Base-by-base conservation (phyloP, 768 basidiomycete genomes). In the Hygrocybe coccinea region DNA sequence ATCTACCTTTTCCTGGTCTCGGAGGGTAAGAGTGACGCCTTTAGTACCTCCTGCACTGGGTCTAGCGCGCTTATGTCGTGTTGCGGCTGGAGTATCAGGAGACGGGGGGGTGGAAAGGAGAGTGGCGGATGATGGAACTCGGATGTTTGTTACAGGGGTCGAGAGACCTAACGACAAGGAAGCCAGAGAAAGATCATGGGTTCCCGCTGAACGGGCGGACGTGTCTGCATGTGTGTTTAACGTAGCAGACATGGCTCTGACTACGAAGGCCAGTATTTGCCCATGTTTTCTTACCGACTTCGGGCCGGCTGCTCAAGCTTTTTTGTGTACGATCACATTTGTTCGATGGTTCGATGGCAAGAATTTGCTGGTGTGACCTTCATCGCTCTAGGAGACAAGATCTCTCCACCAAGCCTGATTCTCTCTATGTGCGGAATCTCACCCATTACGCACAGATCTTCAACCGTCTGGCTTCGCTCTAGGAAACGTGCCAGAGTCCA, bases 1-100 rank as follows among this genome's bases (percentile, higher is more conserved):
- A 44, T 77, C 50, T 61, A 91, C 95, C 81, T 97, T 95, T 73
- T 98, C 95, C 70, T 99, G 95, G 67, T 98, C 95, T 7, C 94
- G 81, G 12, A 99, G 77, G 0, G 95, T 95, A 61, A 97, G 79
- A 14, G 82, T 74, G 0, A 69, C 67, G 8, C 73, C 76, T 63
- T 79, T 79, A 8, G 69, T 71, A 11, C 67, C 69, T 12, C 71
- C 70, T 10, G 72, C 71, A 25, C 69, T 69, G 17, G 74, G 64
- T 55, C 69, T 66, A 17, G 70, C 62, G 24, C 78, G 76, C 65
- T 80, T 81, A 19, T 74, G 69, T 14, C 79, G 75, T 12, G 65
- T 62, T 7, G 75, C 70, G 34, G 72, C 64, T n/a, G 82, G 82
- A 3, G 82, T 82, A 39, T 80, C 81, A 9, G 69, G 64, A 25